Base-by-base conservation (phyloP, 2,329 filamentous ascomycete species). In the Scorias spongiosa region DNA sequence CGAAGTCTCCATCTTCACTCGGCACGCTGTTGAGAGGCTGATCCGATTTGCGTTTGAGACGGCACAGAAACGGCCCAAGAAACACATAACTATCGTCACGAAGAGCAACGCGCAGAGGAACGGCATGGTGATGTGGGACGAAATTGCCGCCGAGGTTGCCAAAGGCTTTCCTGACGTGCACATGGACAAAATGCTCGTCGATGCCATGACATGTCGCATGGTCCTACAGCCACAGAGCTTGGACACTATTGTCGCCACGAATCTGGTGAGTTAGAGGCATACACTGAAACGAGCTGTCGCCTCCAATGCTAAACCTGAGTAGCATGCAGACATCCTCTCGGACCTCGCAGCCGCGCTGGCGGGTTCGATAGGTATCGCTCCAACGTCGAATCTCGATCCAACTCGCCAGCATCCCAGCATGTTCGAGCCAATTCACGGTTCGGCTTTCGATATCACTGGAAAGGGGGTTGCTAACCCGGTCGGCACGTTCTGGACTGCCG, bases 321-420 rank as follows among this genome's bases (percentile, higher is more conserved):
- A 59, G 56, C 57, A 60, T 45, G 57, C 57, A 29, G 57, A 60
- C 29, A 60, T 60, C 41, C 69, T 84, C 4, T 81, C 78, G 0
- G 80, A 84, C 53, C 66, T 84, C 15, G 81, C 80, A 5, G 80
- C 81, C 11, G 78, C 79, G 0, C 64, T 84, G 6, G 80, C 80
- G 2, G 80, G 80, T 0, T 79, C 74, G 2, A 84, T 84, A 47
- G 80, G 81, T 8, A 83, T 85, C 46, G 80, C 80, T 2, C 79
- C 80, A 2, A 82, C 79, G 0, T 77, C 72, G 37, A 84, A 84
- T 51, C 64, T 84, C 1, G 79, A 84, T 50, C 79, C 80, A 1
- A 76, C 72, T 1, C 64, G 74, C 12, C 55, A 70, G 49, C 72
- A 76, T 47, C 77, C 77, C 0, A 71, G 67, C 43, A 76, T 78